phyloP scores from a whole-genome alignment of 345 rosid genomes.

The Camelina hispida region DNA sequence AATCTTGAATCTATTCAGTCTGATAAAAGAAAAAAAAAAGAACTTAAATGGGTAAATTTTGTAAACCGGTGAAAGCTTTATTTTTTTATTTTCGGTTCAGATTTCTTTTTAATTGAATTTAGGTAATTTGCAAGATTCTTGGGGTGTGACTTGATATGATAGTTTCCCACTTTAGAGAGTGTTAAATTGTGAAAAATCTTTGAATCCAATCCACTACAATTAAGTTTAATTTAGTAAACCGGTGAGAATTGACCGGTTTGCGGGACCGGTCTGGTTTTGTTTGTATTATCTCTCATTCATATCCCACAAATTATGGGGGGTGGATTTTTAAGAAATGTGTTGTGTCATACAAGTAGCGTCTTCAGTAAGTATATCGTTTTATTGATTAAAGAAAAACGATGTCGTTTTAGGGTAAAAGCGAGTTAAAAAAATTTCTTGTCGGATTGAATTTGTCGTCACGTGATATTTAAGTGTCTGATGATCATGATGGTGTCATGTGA shows the following conservation, averaged over 20 bases:
- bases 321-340: background rate
- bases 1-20: background rate
- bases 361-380: conserved; percentile 6
- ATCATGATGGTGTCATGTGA: conserved; percentile 28
- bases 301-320: conserved; percentile 21
- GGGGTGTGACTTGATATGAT: background rate
- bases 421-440: conserved; percentile 26
- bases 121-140: background rate
- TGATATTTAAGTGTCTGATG: conserved; percentile 24
- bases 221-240: background rate
- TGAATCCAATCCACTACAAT: background rate
- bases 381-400: background rate
- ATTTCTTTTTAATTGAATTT: background rate
- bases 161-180: no score
- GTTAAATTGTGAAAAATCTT: background rate
- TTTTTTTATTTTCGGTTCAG: background rate
- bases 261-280: background rate
- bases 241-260: conserved; percentile 1
- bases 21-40: background rate
- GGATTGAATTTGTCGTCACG: conserved; percentile 42
- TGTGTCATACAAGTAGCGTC: background rate
- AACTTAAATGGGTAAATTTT: background rate
- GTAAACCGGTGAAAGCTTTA: background rate
- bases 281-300: background rate
- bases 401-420: conserved; percentile 15